Base-by-base conservation (phyloP, 2,329 filamentous ascomycete species). In the Hymenoscyphus repandus region DNA sequence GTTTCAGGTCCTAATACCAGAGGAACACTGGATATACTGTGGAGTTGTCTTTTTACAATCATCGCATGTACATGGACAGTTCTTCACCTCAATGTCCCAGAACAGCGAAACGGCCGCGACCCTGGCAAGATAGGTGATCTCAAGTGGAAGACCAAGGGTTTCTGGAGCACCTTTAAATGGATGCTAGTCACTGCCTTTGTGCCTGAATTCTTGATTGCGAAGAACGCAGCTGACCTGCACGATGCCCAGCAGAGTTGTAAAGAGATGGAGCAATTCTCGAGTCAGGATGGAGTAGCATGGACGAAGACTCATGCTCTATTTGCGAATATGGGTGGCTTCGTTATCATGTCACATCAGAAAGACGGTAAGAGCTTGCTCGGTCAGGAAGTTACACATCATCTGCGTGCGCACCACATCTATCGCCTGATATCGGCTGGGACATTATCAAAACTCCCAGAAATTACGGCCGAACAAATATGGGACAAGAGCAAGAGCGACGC, bases 391-490 rank as follows among this genome's bases (percentile, higher is more conserved):
- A 27, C 22, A 27, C 22, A 27, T 27, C 22, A 27, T 7, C 22
- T 27, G 22, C 22, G 22, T 4, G 22, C 22, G 4, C 22, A 27
- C 7, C 22, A 27, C 7, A 27, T 27, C 22, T 27, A 27, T 7
- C 7, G 4, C 22, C 22, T 27, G 7, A 27, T 4, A 27, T 4
- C 22, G 4, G 22, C 2, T 39, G 40, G 38, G 1, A 7, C 47
- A 31, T 12, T 56, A 5, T 10, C 36, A 12, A 45, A 31, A 18
- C 31, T 51, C 5, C 51, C 48, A 9, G 31, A 59, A 60, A 39
- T 76, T 49, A 73, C 72, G 0, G 76, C 79, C 53, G 74, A 72
- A 1, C 75, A 78, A 47, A 67, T 79, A 10, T 69, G 68, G 20
- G 58, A 54, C 2, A 71, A 74, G 54, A 76, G 75, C 1, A 66